Evolutionary conservation across 2,329 filamentous ascomycete genomes (phyloP).

Genomic region (Escovopsis sp.): DNA sequence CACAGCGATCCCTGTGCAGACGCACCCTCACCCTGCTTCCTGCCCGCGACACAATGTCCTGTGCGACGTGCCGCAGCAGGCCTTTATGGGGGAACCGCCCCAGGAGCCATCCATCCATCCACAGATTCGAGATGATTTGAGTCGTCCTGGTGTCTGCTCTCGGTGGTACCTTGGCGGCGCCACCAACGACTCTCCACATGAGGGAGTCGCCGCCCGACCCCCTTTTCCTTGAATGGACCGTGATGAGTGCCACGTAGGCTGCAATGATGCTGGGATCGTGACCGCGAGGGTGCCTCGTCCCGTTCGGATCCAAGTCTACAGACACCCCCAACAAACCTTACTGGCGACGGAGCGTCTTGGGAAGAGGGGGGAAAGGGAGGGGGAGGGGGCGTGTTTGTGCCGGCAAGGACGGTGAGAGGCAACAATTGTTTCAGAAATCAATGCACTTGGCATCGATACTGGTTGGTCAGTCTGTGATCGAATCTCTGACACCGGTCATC

Average conservation of each 20-base stretch:
- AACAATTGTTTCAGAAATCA: no score
- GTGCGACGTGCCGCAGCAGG: conserved; percentile 1
- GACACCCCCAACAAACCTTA: no score
- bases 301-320: no score
- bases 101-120: not conserved
- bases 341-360: no score
- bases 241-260: conserved; percentile 7
- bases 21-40: conserved; percentile 2
- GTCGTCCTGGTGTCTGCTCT: not conserved
- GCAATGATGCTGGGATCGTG: not conserved
- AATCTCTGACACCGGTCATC: no score
- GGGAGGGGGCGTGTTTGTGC: no score
- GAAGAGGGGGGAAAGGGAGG: no score
- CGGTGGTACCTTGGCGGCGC: conserved; percentile 4
- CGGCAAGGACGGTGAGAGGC: no score
- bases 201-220: conserved; percentile 4
- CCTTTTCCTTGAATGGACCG: conserved; percentile 4
- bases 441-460: no score
- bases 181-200: conserved; percentile 4
- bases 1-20: conserved; percentile 6
- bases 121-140: not conserved
- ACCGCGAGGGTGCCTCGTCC: no score
- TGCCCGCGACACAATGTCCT: no score
- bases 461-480: no score
- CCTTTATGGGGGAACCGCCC: not conserved